These are phyloP conservation scores for Cadophora gregata DNA, from an alignment of 2,329 filamentous ascomycete genomes.

Conservation along the genomic window DNA sequence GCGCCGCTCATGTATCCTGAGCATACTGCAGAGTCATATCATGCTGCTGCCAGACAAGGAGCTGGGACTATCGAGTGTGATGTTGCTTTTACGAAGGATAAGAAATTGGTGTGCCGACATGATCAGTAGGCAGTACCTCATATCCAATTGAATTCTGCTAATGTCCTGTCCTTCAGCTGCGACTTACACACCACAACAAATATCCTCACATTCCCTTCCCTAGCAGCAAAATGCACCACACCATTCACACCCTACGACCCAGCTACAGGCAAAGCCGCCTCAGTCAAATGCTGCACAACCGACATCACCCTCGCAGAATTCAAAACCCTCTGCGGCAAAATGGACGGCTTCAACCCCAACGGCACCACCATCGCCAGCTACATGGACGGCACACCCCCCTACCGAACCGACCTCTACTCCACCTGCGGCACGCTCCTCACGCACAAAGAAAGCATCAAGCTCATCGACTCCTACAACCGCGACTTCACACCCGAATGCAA, in stretches of 20 bases:
- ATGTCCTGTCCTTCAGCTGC: not conserved
- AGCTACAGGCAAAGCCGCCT: not conserved
- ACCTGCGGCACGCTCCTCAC: constrained; percentile 17
- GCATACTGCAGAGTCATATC: constrained; percentile 9
- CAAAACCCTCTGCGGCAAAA: constrained; percentile 16
- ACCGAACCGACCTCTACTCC: constrained; percentile 15
- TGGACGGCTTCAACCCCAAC: constrained; percentile 15
- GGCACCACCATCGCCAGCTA: constrained; percentile 10
- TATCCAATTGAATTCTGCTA: not conserved
- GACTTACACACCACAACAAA: constrained; percentile 18
- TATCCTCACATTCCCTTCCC: constrained; percentile 6
- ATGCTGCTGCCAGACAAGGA: constrained; percentile 17
- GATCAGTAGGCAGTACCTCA: not conserved
- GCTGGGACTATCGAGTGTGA: constrained; percentile 12
- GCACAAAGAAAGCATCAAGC: constrained; percentile 14
- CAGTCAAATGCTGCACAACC: constrained; percentile 13
- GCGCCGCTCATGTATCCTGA: constrained; percentile 15
- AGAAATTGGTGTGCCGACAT: constrained; percentile 15
- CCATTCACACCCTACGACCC: constrained; percentile 15
- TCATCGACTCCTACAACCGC: constrained; percentile 10
- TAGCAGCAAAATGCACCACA: constrained; percentile 15
- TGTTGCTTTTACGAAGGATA: constrained; percentile 17
- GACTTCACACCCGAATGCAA: constrained; percentile 16
- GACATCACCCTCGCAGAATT: constrained; percentile 12
- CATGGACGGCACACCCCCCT: constrained; percentile 12